Conservation (phyloP, 257 asterid species). For the Nicotiana undulata region DNA sequence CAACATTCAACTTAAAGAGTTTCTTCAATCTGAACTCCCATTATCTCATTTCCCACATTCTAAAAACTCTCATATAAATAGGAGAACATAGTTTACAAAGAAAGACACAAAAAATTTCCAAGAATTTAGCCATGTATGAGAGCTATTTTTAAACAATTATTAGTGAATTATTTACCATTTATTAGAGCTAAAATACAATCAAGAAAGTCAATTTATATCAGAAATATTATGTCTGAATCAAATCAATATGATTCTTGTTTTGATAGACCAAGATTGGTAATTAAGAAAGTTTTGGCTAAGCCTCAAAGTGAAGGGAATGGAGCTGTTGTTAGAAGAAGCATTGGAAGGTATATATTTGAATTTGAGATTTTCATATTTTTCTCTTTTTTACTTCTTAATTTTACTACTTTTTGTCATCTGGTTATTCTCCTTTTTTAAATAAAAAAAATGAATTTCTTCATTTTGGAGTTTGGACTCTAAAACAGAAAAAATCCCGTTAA, state of each 20-base stretch:
- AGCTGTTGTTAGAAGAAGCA: conserved; percentile 77
- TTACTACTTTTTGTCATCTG: background rate
- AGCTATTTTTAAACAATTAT: conserved; percentile 20
- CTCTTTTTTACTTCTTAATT: background rate
- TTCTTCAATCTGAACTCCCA: background rate
- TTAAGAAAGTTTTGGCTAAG: conserved; percentile 53
- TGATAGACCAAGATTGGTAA: conserved; percentile 61
- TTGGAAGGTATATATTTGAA: conserved; percentile 54
- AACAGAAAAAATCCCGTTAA: no score
- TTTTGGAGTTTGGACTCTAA: background rate
- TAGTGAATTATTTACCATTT: conserved; percentile 18
- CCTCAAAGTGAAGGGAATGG: conserved; percentile 77
- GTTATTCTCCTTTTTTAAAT: background rate
- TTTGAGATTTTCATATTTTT: background rate
- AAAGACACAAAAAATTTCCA: background rate
- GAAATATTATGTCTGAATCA: conserved; percentile 40
- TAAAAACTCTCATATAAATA: background rate
- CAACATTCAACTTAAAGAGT: background rate
- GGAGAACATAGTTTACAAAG: background rate
- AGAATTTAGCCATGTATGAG: conserved; percentile 18
- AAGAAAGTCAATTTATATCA: background rate
- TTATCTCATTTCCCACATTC: background rate
- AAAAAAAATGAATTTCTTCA: no score
- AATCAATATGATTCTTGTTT: conserved; percentile 30
- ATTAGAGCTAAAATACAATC: background rate